These are phyloP conservation scores for Eimeria zaria DNA, from an alignment of 169 alveolate genomes.

Conservation along the genomic window DNA sequence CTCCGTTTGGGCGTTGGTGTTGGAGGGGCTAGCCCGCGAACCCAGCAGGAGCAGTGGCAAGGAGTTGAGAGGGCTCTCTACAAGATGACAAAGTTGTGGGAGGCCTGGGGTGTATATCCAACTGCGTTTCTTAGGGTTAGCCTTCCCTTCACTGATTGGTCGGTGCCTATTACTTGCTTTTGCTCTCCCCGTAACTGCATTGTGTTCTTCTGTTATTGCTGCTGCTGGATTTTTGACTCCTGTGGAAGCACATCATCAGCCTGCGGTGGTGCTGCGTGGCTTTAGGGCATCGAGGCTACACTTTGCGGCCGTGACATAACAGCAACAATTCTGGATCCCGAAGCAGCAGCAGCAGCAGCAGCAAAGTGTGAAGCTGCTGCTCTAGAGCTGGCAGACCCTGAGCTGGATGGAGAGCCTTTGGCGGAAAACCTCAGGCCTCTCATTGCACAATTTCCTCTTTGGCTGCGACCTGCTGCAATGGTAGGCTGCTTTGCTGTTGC, in stretches of 20 bases:
- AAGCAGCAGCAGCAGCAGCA: slow-evolving; percentile 81
- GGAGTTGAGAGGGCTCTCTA: slow-evolving; percentile 77
- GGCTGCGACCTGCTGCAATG: slow-evolving; percentile 78
- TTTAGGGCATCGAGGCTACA: slow-evolving; percentile 73
- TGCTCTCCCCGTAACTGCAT: neutral
- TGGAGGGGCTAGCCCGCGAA: slow-evolving; percentile 71
- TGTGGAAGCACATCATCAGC: neutral
- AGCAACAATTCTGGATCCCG: slow-evolving; percentile 74
- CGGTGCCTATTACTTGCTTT: neutral
- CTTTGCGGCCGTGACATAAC: slow-evolving; percentile 80
- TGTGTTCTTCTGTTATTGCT: neutral
- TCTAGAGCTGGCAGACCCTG: slow-evolving; percentile 64
- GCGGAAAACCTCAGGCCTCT: slow-evolving; percentile 79
- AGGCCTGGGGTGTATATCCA: slow-evolving; percentile 78
- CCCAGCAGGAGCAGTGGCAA: slow-evolving; percentile 77
- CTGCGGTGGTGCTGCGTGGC: neutral
- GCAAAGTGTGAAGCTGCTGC: slow-evolving; percentile 78
- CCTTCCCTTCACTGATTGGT: neutral
- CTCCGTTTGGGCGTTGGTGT: slow-evolving; percentile 71
- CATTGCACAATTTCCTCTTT: slow-evolving; percentile 65
- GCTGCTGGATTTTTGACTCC: neutral
- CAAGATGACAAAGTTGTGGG: slow-evolving; percentile 75
- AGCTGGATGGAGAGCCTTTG: slow-evolving; percentile 73
- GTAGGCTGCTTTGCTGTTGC: slow-evolving; percentile 27
- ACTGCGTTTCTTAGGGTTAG: slow-evolving; percentile 70